phyloP scores from a whole-genome alignment of 2,329 filamentous ascomycete species.

The Apiospora rasikravindrae region DNA sequence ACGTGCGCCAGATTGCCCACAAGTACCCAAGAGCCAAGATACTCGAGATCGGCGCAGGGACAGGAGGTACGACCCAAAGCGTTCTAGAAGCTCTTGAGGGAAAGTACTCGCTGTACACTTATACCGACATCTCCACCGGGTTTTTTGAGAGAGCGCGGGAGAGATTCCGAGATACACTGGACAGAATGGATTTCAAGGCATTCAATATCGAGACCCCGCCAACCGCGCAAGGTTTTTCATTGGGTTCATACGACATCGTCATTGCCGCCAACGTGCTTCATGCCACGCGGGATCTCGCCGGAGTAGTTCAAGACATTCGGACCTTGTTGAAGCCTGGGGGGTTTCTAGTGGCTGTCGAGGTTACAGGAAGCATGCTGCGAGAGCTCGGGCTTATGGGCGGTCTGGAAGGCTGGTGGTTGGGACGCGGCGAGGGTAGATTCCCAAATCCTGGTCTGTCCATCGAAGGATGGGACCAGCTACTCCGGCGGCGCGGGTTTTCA shows the following conservation, averaged over 20 bases:
- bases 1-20: neutral
- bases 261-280: conserved; percentile 37
- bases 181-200: neutral
- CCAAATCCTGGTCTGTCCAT: too few species aligned
- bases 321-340: conserved; percentile 39
- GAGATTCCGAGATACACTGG: neutral
- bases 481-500: neutral
- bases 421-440: too few species aligned
- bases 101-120: neutral
- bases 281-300: conserved; percentile 34
- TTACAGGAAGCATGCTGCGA: conserved; percentile 29
- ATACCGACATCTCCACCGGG: conserved; percentile 9
- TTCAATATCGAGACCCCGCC: conserved; percentile 6
- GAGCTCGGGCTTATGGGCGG: conserved; percentile 38
- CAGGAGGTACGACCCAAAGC: neutral
- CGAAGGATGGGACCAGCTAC: neutral
- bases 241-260: conserved; percentile 24
- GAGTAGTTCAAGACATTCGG: conserved; percentile 32
- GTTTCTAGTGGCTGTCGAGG: conserved; percentile 38
- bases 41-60: too few species aligned
- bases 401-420: conserved; percentile 44
- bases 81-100: neutral
- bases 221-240: conserved; percentile 23
- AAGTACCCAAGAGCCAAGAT: neutral
- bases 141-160: conserved; percentile 3